These are phyloP conservation scores for Hortiboletus rubellus DNA, from an alignment of 1,284 basidiomycete species.

Conservation along the genomic window DNA sequence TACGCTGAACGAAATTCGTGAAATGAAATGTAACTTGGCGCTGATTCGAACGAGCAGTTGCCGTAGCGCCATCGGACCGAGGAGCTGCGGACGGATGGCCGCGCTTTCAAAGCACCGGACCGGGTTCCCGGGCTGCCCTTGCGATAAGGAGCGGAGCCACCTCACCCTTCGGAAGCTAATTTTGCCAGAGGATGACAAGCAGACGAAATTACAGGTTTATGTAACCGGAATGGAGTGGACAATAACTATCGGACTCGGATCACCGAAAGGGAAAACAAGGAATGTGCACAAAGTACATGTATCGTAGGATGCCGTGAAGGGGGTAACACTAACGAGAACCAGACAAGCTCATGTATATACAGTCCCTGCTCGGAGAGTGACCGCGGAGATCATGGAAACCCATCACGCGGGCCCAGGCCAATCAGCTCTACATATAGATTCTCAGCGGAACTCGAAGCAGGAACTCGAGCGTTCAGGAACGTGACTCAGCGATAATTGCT, in stretches of 20 bases:
- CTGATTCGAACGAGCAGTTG: too few species aligned
- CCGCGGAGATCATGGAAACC: constrained; percentile 1
- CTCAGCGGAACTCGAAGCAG: constrained; percentile 67
- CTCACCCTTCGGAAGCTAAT: too few species aligned
- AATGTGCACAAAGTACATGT: constrained; percentile 24
- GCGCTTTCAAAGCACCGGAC: too few species aligned
- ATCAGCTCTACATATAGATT: constrained; percentile 6
- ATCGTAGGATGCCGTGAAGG: constrained; percentile 15
- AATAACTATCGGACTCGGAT: neutral
- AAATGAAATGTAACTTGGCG: constrained; percentile 13
- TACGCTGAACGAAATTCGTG: constrained; percentile 16
- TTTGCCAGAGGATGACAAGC: neutral
- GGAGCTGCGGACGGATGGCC: too few species aligned
- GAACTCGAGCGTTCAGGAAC: constrained; percentile 56
- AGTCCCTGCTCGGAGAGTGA: constrained; percentile 12
- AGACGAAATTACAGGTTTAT: neutral
- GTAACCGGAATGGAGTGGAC: neutral
- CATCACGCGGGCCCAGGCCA: neutral
- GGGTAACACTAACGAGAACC: constrained; percentile 22
- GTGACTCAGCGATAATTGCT: constrained; percentile 62
- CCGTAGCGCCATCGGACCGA: too few species aligned
- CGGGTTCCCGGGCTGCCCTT: too few species aligned
- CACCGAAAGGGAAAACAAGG: constrained; percentile 10
- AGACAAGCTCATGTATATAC: constrained; percentile 16
- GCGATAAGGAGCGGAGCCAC: too few species aligned